A percentile compares a stretch with the other conserved stretches of the same genome.
phyloP scores from a whole-genome alignment of 2,329 filamentous ascomycete species.

The Didymella sp. region DNA sequence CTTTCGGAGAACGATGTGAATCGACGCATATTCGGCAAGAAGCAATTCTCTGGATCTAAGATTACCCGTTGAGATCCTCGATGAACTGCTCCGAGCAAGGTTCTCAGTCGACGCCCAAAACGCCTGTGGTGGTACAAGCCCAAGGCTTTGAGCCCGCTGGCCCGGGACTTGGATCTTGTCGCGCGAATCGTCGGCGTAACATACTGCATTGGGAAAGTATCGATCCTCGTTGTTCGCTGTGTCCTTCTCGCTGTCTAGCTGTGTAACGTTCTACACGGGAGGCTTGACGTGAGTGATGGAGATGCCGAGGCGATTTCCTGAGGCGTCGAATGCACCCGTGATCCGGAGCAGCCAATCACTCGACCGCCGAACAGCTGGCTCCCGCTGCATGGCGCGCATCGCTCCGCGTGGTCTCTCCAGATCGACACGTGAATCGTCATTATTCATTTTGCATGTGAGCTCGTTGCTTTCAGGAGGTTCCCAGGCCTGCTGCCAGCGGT shows the following conservation, averaged over 20 bases:
- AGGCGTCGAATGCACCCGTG: neutral
- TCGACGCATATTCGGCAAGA: neutral
- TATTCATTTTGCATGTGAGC: constrained; percentile 20
- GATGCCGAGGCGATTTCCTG: constrained; percentile 11
- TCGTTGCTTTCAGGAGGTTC: neutral
- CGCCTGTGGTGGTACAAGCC: neutral
- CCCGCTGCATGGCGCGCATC: constrained; percentile 26
- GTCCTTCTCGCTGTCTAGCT: neutral
- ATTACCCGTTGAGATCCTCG: neutral
- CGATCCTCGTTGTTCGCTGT: neutral
- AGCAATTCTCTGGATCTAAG: neutral
- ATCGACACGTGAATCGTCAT: constrained; percentile 27
- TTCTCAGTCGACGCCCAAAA: neutral
- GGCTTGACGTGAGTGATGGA: neutral
- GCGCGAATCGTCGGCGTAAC: constrained; percentile 1
- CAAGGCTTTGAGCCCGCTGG: neutral
- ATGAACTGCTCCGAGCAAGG: neutral
- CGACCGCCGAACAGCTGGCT: constrained; percentile 9
- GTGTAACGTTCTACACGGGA: neutral
- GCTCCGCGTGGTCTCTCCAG: constrained; percentile 21
- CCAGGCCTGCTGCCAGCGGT: neutral
- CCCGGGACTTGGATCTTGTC: constrained; percentile 4
- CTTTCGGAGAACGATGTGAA: neutral
- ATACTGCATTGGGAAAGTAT: constrained; percentile 8
- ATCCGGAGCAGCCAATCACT: constrained; percentile 20